phyloP scores from a whole-genome alignment of 441 rosid genomes.

The Daphne laureola region DNA sequence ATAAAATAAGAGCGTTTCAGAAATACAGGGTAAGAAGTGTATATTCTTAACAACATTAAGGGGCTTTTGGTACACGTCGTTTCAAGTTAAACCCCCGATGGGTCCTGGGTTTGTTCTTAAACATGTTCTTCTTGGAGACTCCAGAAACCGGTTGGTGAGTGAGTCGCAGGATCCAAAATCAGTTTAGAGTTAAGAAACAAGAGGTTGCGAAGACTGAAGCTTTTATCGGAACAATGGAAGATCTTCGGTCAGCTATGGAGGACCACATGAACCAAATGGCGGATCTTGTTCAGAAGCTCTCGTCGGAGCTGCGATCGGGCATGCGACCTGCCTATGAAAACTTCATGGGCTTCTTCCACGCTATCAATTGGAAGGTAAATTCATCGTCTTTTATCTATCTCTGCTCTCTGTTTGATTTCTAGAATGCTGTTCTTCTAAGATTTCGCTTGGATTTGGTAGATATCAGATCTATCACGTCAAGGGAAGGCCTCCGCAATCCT shows the following conservation, averaged over 20 bases:
- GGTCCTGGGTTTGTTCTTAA: no score
- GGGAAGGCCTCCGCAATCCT: not conserved
- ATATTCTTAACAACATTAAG: no score
- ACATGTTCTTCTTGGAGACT: no score
- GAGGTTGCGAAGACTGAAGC: conserved; percentile 3
- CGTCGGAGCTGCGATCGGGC: conserved; percentile 72
- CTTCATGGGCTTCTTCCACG: conserved; percentile 77
- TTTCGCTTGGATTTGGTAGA: not conserved
- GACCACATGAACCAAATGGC: conserved; percentile 71
- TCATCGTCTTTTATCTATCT: not conserved
- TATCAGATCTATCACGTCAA: conserved; percentile 7
- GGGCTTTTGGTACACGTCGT: no score
- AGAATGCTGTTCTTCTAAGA: not conserved
- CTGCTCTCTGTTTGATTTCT: not conserved
- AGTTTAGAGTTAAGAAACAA: not conserved
- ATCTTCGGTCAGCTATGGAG: conserved; percentile 59
- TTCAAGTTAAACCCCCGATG: no score
- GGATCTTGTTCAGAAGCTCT: conserved; percentile 78
- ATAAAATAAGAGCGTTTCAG: no score
- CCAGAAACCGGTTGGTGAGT: no score
- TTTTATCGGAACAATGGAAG: conserved; percentile 42
- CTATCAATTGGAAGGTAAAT: conserved; percentile 86
- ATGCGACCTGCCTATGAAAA: conserved; percentile 71
- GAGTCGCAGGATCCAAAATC: no score
- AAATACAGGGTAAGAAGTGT: no score